These are phyloP conservation scores for Rhinocladiella similis DNA, from an alignment of 2,329 filamentous ascomycete genomes.

Conservation along the genomic window DNA sequence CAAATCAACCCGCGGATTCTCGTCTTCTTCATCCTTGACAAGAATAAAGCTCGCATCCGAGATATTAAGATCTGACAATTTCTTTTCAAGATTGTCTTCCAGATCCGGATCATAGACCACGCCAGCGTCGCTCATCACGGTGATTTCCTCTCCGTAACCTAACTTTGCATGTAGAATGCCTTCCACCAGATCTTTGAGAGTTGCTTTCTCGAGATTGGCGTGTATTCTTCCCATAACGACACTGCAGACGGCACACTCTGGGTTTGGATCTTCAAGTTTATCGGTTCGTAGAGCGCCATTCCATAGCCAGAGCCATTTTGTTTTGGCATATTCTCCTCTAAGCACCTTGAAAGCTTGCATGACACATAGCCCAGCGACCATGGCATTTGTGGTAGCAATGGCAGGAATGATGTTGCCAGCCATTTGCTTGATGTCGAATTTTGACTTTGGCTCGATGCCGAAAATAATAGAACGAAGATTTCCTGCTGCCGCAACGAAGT, in stretches of 20 bases:
- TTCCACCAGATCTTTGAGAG: slow-evolving; percentile 76
- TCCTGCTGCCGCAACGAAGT: slow-evolving; percentile 88
- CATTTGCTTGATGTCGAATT: slow-evolving; percentile 98
- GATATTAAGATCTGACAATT: slow-evolving; percentile 74
- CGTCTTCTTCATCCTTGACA: slow-evolving; percentile 72
- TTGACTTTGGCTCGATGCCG: slow-evolving; percentile 80
- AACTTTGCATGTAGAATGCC: slow-evolving; percentile 69
- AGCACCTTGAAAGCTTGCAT: slow-evolving; percentile 91
- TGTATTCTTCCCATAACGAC: slow-evolving; percentile 67
- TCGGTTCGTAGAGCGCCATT: slow-evolving; percentile 55
- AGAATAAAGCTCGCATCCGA: slow-evolving; percentile 74
- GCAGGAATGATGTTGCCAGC: slow-evolving; percentile 98
- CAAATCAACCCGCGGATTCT: slow-evolving; percentile 71
- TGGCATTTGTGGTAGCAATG: slow-evolving; percentile 96
- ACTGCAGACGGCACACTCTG: slow-evolving; percentile 79
- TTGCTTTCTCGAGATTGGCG: slow-evolving; percentile 70
- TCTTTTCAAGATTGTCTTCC: slow-evolving; percentile 80
- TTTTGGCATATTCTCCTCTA: slow-evolving; percentile 66
- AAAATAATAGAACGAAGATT: slow-evolving; percentile 91
- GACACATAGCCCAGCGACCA: slow-evolving; percentile 89
- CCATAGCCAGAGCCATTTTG: slow-evolving; percentile 84
- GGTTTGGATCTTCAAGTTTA: slow-evolving; percentile 68
- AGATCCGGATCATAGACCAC: slow-evolving; percentile 89
- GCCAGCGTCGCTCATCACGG: slow-evolving; percentile 70
- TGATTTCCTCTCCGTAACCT: slow-evolving; percentile 79